A percentile compares a stretch with the other conserved stretches of the same genome.
These are phyloP conservation scores for Chlamydomonas sp. DNA, from an alignment of 139 green algal genomes.

Conservation along the genomic window DNA sequence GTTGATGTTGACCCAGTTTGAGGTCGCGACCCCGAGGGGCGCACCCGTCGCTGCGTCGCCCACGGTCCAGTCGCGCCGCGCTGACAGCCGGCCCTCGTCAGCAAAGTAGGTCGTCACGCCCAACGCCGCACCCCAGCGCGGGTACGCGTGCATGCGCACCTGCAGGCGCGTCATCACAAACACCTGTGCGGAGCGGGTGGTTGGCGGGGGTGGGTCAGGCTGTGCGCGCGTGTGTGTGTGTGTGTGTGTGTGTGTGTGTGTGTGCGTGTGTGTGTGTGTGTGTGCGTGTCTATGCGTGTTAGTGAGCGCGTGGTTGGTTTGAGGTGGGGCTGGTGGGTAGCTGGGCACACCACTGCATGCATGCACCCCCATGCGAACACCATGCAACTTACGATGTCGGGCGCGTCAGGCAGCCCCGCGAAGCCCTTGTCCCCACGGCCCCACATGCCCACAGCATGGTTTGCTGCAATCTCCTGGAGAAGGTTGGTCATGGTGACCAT, in stretches of 20 bases:
- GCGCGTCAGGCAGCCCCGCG: constrained; percentile 64
- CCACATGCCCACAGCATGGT: constrained; percentile 84
- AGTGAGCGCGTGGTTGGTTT: too few species aligned
- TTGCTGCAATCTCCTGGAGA: constrained; percentile 79
- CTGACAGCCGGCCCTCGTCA: constrained; percentile 65
- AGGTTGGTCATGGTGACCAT: constrained; percentile 81
- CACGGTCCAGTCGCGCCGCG: constrained; percentile 76
- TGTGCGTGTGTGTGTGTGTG: too few species aligned
- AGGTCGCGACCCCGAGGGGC: constrained; percentile 71
- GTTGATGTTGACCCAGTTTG: constrained; percentile 91
- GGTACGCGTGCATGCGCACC: constrained; percentile 83
- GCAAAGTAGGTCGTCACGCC: constrained; percentile 82
- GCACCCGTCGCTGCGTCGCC: constrained; percentile 42
- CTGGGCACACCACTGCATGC: too few species aligned
- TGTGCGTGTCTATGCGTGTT: too few species aligned
- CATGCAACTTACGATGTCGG: constrained; percentile 24
- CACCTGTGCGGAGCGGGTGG: too few species aligned
- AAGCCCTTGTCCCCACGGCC: constrained; percentile 73
- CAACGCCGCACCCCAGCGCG: constrained; percentile 49
- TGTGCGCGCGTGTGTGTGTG: too few species aligned
- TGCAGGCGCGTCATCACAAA: constrained; percentile 88
- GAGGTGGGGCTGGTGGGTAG: too few species aligned
- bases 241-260: too few species aligned
- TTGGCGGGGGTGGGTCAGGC: too few species aligned
- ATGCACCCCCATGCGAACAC: too few species aligned